Evolutionary conservation across 2,329 filamentous ascomycete species (phyloP), one percentile per base, ranked within the genome.

Genomic region (Fusarium multiceps): DNA sequence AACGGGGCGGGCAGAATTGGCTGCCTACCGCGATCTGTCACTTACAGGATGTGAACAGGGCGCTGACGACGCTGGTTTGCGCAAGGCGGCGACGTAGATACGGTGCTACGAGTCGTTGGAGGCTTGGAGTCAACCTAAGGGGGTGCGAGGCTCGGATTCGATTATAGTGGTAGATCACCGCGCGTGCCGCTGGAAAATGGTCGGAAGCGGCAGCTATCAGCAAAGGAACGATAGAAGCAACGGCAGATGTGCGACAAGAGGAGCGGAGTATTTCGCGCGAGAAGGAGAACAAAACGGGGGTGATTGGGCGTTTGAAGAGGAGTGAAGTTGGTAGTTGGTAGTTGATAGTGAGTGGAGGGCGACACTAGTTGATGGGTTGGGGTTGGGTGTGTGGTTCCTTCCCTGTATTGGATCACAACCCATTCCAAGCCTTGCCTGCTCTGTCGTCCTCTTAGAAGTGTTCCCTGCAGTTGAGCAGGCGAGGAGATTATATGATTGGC

Each of bases 401-500:
- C 60, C 68, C 61, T 64, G 71, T 49, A 59, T 53, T 66, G 71
- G 43, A 59, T 57, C 58, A 54, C 48, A 68, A 65, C 54, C 59
- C 54, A 69, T 71, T 68, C 47, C 48, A 48, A 65, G 60, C 60
- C 64, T 63, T 68, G 68, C 55, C 68, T 68, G 66, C 50, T 51
- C 49, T 63, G 71, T 40, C 40, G 27, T 55, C 53, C 62, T 55
- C 45, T 57, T 37, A 62, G 34, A 47, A 42, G 49, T 37, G 32
- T 55, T 63, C 27, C 18, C 51, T 55, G n/a, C 21, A 34, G 21
- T 66, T 62, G 64, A 66, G 70, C 27, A 57, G 21, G 16, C 32
- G 21, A 65, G 60, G 60, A 68, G 71, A 72, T 69, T 74, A 78
- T 75, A 76, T 78, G 75, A 80, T 80, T 80, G 78, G 78, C 67